Base-by-base conservation (phyloP, 805 yeast species). In the Candida tammaniensis region DNA sequence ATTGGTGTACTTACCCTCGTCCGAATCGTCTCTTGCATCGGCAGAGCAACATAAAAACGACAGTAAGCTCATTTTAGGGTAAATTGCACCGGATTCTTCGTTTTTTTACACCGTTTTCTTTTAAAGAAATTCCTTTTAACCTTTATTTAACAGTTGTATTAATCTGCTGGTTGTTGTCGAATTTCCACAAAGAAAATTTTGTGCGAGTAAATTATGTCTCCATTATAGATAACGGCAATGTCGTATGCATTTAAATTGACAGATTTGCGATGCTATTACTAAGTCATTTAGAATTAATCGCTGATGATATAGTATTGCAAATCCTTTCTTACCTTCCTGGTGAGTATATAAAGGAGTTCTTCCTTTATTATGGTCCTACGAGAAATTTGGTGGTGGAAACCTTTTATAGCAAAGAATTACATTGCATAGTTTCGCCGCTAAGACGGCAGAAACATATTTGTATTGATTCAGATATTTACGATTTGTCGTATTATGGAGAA, bases 31-130 rank as follows among this genome's bases (percentile, higher is more conserved):
- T 24, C 52, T 47, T 22, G 62, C 41, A 38, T 57, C 60, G n/a
- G 48, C 56, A 13, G 65, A 58, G 38, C 72, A 65, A 39, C 72
- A 65, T 15, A 65, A 59, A 24, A 65, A 49, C 24, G 59, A 27
- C 16, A 30, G 7, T 12, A 32, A 10, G 14, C 33, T 27, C 40
- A 37, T 32, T 20, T 7, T 24, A n/a, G 9, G n/a, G n/a, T n/a
- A n/a, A n/a, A n/a, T n/a, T n/a, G n/a, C n/a, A n/a, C n/a, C n/a
- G n/a, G n/a, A n/a, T n/a, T 21, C 22, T 5, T 21, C 13, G 13
- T 4, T 16, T 26, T 5, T 12, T 16, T 25, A 14, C n/a, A 20
- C 29, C 29, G 29, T 26, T 11, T n/a, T n/a, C n/a, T n/a, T n/a
- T n/a, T n/a, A n/a, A n/a, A n/a, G n/a, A n/a, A n/a, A n/a, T n/a